Evolutionary conservation across 1,284 basidiomycete species (phyloP), one percentile per base, ranked within the genome.

Genomic region (Ustanciosporium gigantosporum): DNA sequence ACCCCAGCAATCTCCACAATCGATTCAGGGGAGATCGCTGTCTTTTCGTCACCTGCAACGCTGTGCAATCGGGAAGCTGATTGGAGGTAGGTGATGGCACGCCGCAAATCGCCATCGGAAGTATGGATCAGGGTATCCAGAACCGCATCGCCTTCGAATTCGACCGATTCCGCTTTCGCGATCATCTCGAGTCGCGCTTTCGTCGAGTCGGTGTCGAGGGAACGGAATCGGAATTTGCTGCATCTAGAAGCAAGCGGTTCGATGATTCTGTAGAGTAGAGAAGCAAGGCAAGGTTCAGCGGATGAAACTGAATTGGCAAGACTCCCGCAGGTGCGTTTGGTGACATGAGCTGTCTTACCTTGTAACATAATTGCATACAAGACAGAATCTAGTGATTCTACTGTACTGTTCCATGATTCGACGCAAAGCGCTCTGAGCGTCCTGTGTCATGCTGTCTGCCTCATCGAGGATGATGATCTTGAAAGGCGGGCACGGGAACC

Each of bases 401-500:
- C 91, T 91, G 75, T 98, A 93, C 27, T 87, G 93, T 80, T 99
- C 95, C 95, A 99, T 99, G 75, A 98, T 98, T 19, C 95, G 85
- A 39, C 94, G 84, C 34, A 99, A 81, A 0, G 94, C 94, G 37
- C 88, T 91, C 79, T 99, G 94, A 2, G 94, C 94, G 77, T 98
- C 94, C 79, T 98, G 95, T 6, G 94, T 99, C 94, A 99, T 99
- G 13, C 91, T 94, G 78, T 99, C 95, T 29, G 95, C 95, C 81
- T 99, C 95, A 74, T 99, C 95, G 16, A 99, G 84, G 59, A 99
- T 97, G 77, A 99, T 89, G 70, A 99, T 95, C 79, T 99, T 99
- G 82, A 91, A 99, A 0, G 95, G 94, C 24, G 95, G 95, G 74
- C 90, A 96, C 21, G 94, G 93, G 75, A 95, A 97, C 43, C 61